A percentile compares a stretch with the other conserved stretches of the same genome.
phyloP scores from a whole-genome alignment of 768 basidiomycete species.

The Cubamyces lactineus region DNA sequence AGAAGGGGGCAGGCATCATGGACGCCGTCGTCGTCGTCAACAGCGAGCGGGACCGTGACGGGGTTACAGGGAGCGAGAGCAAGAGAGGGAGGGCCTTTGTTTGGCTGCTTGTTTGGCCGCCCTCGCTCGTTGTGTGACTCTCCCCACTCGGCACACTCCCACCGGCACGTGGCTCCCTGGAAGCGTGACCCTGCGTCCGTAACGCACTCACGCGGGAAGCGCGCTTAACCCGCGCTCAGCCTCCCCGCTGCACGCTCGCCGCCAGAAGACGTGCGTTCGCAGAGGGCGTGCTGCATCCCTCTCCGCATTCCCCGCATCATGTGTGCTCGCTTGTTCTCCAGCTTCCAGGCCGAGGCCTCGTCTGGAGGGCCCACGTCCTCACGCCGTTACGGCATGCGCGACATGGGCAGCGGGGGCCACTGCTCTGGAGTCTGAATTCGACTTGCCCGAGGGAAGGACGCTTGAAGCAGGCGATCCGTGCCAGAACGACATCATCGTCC shows the following conservation, averaged over 20 bases:
- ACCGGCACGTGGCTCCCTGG: slow-evolving; percentile 15
- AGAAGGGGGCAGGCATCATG: slow-evolving; percentile 36
- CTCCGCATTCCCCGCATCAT: slow-evolving; percentile 14
- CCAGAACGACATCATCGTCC: slow-evolving; percentile 1
- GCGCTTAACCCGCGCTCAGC: neutral
- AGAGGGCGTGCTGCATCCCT: neutral
- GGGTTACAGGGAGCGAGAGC: neutral
- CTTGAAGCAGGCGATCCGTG: neutral
- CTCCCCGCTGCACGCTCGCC: too few species aligned
- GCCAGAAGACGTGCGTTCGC: neutral
- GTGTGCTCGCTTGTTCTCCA: slow-evolving; percentile 5
- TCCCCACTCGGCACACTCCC: slow-evolving; percentile 18
- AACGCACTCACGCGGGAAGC: slow-evolving; percentile 6
- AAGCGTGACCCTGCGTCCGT: neutral
- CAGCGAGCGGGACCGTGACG: slow-evolving; percentile 23
- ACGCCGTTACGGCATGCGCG: slow-evolving; percentile 1
- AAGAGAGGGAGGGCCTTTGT: slow-evolving; percentile 21
- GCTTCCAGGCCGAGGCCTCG: slow-evolving; percentile 2
- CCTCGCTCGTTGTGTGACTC: neutral
- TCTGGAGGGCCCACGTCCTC: neutral
- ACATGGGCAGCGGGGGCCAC: too few species aligned
- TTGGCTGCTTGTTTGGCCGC: slow-evolving; percentile 23
- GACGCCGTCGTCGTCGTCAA: slow-evolving; percentile 34
- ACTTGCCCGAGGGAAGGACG: too few species aligned
- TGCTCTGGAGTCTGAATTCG: too few species aligned